A percentile compares a stretch with the other conserved stretches of the same genome.
These are phyloP conservation scores for Obba rivulosa DNA, from an alignment of 768 basidiomycete genomes.

Conservation along the genomic window DNA sequence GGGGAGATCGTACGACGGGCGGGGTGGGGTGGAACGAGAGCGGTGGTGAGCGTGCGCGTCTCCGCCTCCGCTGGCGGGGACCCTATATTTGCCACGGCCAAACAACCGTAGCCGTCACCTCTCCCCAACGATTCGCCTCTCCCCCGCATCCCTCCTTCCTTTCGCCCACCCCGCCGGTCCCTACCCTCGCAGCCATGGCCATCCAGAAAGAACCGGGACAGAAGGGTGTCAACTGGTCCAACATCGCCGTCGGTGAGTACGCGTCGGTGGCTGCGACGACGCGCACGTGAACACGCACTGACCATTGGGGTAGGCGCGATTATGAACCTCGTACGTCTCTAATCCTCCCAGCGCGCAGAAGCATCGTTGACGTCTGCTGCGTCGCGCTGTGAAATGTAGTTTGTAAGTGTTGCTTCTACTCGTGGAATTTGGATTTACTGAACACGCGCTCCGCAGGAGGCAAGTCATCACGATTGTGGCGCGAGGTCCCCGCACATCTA, in stretches of 20 bases:
- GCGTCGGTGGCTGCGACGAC: conserved; percentile 14
- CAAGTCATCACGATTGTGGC: conserved; percentile 33
- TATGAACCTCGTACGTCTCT: conserved; percentile 86
- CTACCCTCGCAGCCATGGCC: conserved; percentile 48
- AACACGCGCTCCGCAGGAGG: conserved; percentile 50
- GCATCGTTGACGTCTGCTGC: conserved; percentile 1
- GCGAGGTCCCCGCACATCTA: neutral
- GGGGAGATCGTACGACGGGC: conserved; percentile 9
- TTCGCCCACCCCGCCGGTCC: conserved; percentile 11
- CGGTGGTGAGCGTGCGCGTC: neutral
- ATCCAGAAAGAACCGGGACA: conserved; percentile 83
- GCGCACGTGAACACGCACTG: conserved; percentile 16
- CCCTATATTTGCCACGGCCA: conserved; percentile 16
- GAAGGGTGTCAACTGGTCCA: conserved; percentile 90
- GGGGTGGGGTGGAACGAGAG: neutral
- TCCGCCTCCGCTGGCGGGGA: conserved; percentile 1
- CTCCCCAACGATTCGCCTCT: conserved; percentile 15
- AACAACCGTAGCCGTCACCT: conserved; percentile 13
- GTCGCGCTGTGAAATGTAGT: conserved; percentile 17
- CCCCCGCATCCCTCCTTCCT: conserved; percentile 10
- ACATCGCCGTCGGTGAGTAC: conserved; percentile 85
- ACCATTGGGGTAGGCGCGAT: conserved; percentile 62
- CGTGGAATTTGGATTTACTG: conserved; percentile 19
- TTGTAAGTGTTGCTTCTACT: conserved; percentile 24
- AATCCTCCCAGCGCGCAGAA: conserved; percentile 6